Base-by-base conservation (phyloP, 2,329 filamentous ascomycete genomes). In the Macroventuria anomochaeta region DNA sequence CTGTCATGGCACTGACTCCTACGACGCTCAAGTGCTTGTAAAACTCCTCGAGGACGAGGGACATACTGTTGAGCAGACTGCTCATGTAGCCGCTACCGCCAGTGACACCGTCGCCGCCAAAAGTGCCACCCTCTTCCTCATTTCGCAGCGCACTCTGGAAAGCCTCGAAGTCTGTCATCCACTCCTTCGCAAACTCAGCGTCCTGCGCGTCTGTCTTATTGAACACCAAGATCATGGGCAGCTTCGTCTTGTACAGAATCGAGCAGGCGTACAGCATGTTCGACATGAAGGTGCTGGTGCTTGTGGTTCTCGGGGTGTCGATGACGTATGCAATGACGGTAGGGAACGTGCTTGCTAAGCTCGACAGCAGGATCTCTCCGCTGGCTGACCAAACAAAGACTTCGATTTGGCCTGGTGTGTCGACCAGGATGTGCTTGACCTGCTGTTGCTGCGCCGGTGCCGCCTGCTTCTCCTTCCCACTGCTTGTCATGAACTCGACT, bases 251-350 rank as follows among this genome's bases (percentile, higher is more conserved):
- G 84, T 99, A 99, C 13, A 99, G 84, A 61, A 99, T 99, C 55
- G 90, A 96, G 81, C 95, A 97, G 18, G 95, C 95, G 76, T 99
- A 99, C 36, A 99, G 87, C 95, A 99, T 99, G 78, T 99, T 99
- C 74, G 90, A 96, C 95, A 99, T 99, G 77, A 99, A 99, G 0
- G 95, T 99, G 59, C 89, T 93, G 0, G 95, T 97, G 32, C 91
- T 96, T 29, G 89, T 87, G 12, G 93, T 96, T 47, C 95, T 87
- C 3, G 96, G 95, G 1, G 95, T 99, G 76, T 99, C 95, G 75
- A 99, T 96, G 55, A 99, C 85, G 77, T 97, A 99, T 51, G 95
- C 95, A 65, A 99, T 91, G 33, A 99, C 91, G 0, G 96, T 99
- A 0, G 96, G 95, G 72, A 99, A 97, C 0, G 90, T 92, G 3